These are phyloP conservation scores for Suillus occidentalis DNA, from an alignment of 768 basidiomycete genomes.

Conservation along the genomic window DNA sequence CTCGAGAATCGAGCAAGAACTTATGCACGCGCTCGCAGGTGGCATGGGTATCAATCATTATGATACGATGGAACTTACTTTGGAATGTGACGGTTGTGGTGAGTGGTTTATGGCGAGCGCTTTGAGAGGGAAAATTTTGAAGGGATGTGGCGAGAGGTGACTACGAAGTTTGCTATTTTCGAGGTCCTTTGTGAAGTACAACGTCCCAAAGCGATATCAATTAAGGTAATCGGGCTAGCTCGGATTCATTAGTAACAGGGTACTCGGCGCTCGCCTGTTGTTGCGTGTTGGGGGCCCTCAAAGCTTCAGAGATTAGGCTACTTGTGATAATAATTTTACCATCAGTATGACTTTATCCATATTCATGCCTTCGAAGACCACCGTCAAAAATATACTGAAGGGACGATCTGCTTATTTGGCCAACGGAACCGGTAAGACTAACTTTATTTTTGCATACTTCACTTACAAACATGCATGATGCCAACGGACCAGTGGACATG, in stretches of 20 bases:
- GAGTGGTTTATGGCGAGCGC: slow-evolving; percentile 1
- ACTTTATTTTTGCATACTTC: not conserved
- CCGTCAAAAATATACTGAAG: not conserved
- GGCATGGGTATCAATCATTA: not conserved
- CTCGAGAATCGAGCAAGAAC: not conserved
- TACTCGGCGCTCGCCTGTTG: not conserved
- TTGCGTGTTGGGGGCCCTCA: not conserved
- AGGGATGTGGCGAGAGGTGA: not conserved
- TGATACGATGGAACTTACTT: not conserved
- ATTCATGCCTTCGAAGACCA: not conserved
- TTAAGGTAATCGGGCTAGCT: not conserved
- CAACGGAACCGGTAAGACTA: not conserved
- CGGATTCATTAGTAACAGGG: not conserved
- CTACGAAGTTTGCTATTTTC: not conserved
- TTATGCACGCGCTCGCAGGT: not conserved
- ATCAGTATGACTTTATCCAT: not conserved
- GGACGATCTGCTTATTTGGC: not conserved
- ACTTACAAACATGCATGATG: not conserved
- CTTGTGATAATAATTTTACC: not conserved
- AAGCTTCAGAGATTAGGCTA: not conserved
- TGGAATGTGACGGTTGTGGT: not conserved
- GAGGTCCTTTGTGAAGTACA: not conserved
- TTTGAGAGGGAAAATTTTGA: not conserved
- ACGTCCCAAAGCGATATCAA: not conserved
- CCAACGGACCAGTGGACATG: not conserved